Percentiles rank a stretch among this genome's conserved stretches.
Conservation (phyloP, 1,284 basidiomycete species). For the Stereum hirsutum region DNA sequence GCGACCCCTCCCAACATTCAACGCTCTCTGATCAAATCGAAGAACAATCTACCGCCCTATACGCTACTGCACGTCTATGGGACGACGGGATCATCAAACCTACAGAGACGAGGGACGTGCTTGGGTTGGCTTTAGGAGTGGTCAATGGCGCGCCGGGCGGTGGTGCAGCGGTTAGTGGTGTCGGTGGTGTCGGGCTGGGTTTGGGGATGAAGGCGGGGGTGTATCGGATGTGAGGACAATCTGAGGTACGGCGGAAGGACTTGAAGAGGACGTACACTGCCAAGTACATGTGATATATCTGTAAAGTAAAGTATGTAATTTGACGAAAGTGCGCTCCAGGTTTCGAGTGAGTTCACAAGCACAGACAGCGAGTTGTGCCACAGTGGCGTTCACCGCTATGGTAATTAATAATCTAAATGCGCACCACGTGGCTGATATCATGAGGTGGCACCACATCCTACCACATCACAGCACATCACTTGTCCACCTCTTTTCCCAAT, state of each 20-base stretch:
- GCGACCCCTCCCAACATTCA: constrained; percentile 69
- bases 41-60: constrained; percentile 76
- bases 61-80: constrained; percentile 87
- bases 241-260: neutral
- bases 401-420: no score
- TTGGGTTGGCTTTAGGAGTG: constrained; percentile 66
- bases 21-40: constrained; percentile 79
- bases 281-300: neutral
- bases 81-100: constrained; percentile 94
- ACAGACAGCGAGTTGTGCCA: no score
- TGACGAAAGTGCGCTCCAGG: no score
- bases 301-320: neutral
- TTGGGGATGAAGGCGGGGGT: constrained; percentile 73
- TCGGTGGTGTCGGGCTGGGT: constrained; percentile 51
- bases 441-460: no score
- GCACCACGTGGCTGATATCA: no score
- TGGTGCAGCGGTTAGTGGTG: constrained; percentile 9
- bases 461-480: no score
- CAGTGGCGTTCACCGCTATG: no score
- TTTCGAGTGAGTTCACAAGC: no score
- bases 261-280: neutral
- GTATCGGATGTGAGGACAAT: constrained; percentile 78
- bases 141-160: constrained; percentile 11
- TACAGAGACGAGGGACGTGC: constrained; percentile 81
- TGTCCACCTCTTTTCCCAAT: no score